Conservation (phyloP, 495 filamentous ascomycete species). For the Aspergillus nanangensis region DNA sequence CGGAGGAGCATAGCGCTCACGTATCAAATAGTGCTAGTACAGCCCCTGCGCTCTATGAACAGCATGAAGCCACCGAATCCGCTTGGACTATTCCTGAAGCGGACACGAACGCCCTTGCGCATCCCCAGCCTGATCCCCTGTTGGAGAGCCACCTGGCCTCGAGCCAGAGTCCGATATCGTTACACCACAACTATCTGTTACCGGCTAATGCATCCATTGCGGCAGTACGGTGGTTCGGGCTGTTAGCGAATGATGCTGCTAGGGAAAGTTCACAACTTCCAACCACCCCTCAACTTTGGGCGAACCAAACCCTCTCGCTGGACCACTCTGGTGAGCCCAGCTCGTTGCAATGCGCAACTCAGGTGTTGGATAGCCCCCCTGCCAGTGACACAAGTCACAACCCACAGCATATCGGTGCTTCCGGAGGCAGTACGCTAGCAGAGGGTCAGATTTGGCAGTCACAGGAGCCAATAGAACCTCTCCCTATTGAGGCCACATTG, state of each 20-base stretch:
- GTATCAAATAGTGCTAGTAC: not conserved
- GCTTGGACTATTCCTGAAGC: too few species aligned
- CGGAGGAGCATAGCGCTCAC: not conserved
- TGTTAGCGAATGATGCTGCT: not conserved
- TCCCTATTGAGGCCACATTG: conserved; percentile 2
- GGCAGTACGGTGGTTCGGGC: not conserved
- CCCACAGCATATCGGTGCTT: not conserved
- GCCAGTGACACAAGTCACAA: conserved; percentile 1
- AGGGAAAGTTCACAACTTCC: conserved; percentile 1
- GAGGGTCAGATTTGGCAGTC: conserved; percentile 17
- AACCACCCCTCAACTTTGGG: not conserved
- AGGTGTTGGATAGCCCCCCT: conserved; percentile 12
- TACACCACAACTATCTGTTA: not conserved
- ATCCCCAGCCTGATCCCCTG: too few species aligned
- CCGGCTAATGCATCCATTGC: not conserved
- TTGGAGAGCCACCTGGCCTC: too few species aligned
- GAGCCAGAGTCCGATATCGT: not conserved
- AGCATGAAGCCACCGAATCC: too few species aligned
- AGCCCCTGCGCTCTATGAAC: too few species aligned
- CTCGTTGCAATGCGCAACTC: conserved; percentile 16
- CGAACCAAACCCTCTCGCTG: conserved; percentile 5
- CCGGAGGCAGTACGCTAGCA: conserved; percentile 2
- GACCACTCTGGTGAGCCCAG: conserved; percentile 2
- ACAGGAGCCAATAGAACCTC: conserved; percentile 12
- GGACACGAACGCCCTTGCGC: too few species aligned